These are phyloP conservation scores for Penicillium cosmopolitanum DNA, from an alignment of 495 filamentous ascomycete species.

Conservation along the genomic window DNA sequence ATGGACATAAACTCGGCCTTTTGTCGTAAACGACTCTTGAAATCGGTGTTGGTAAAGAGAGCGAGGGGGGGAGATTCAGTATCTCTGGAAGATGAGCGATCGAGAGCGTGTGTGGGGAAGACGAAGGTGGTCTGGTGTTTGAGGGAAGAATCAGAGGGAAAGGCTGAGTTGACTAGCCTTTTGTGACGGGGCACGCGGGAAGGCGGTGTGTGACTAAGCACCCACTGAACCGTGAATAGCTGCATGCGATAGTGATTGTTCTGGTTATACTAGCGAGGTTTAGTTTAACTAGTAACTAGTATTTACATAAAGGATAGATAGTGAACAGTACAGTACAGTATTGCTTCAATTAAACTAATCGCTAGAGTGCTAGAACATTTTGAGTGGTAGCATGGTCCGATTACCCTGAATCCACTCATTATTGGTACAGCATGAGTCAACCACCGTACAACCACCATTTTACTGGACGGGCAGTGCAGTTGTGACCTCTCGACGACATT, in stretches of 20 bases:
- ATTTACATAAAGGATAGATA: no score
- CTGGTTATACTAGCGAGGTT: neutral
- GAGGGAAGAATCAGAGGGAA: slow-evolving; percentile 34
- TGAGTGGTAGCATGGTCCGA: slow-evolving; percentile 3
- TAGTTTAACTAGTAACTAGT: neutral
- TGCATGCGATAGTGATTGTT: neutral
- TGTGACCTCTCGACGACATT: neutral
- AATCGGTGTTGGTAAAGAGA: slow-evolving; percentile 43
- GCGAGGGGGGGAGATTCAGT: slow-evolving; percentile 39
- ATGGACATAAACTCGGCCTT: slow-evolving; percentile 96
- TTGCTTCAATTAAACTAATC: neutral
- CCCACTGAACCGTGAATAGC: neutral
- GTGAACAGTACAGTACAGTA: neutral
- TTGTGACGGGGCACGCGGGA: slow-evolving; percentile 42
- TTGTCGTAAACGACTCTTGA: slow-evolving; percentile 47
- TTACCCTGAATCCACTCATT: slow-evolving; percentile 14
- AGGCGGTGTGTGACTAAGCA: slow-evolving; percentile 45
- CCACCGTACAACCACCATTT: neutral
- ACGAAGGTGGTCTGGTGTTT: slow-evolving; percentile 25
- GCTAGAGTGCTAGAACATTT: neutral
- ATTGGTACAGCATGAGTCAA: slow-evolving; percentile 22
- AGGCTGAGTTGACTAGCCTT: slow-evolving; percentile 40
- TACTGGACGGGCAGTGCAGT: neutral
- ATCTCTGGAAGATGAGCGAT: slow-evolving; percentile 41
- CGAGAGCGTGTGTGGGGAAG: slow-evolving; percentile 26